Evolutionary conservation across 2,329 filamentous ascomycete genomes (phyloP).

Genomic region (Hymenoscyphus occultus): DNA sequence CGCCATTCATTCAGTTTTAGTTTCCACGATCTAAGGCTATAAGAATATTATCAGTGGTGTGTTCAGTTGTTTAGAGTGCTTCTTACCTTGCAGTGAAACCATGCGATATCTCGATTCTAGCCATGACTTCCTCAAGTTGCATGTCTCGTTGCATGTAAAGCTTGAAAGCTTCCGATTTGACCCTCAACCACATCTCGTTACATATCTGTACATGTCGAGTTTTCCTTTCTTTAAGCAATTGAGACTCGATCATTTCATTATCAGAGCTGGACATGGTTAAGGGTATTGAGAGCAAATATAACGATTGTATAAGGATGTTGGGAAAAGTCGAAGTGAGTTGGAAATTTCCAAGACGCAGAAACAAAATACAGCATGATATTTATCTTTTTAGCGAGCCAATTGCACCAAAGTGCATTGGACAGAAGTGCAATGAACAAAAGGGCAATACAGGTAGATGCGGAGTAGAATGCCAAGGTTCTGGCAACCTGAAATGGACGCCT

Average conservation of each 20-base stretch:
- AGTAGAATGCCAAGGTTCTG: not conserved
- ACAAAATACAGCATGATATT: no score
- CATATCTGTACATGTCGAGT: not conserved
- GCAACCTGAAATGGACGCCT: not conserved
- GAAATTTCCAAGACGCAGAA: no score
- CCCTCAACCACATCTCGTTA: not conserved
- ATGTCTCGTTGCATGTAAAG: not conserved
- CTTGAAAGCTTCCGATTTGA: not conserved
- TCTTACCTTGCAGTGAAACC: not conserved
- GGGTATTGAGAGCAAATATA: no score
- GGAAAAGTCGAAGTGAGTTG: no score
- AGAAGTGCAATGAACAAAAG: not conserved
- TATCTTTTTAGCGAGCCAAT: not conserved
- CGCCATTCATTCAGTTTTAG: not conserved
- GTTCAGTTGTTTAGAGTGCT: not conserved
- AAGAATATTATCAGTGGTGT: not conserved
- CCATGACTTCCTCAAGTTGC: not conserved
- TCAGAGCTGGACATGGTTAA: no score
- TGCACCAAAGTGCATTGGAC: not conserved
- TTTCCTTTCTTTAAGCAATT: not conserved
- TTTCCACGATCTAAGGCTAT: not conserved
- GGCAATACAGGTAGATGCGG: no score
- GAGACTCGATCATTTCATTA: no score
- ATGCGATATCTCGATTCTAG: not conserved
- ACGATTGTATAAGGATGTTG: no score